Evolutionary conservation across 345 rosid genomes (phyloP), one percentile per base, ranked within the genome.

Genomic region (Citropsis articulata): DNA sequence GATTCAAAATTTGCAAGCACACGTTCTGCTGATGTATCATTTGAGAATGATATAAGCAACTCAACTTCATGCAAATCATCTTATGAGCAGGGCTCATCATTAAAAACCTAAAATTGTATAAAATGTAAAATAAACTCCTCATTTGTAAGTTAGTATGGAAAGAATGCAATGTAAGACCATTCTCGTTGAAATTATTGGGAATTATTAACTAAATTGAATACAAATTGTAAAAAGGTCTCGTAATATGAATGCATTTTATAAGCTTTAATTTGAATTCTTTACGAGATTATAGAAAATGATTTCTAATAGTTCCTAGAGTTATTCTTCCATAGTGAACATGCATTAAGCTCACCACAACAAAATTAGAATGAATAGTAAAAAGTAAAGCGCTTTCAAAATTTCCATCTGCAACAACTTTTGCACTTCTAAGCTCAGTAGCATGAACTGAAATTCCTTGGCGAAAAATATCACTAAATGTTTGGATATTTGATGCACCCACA

Each of bases 351-450:
- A 45, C 27, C 19, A 12, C 31, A 64, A 30, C 22, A 57, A 42
- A 45, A 30, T 45, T 21, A 75, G 27, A 8, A 40, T 48, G 42
- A 74, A 50, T 7, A 21, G 18, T 69, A 36, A 6, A 35, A 14
- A 71, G 61, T 53, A 55, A 67, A 73, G 18, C 56, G 24, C 89
- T 86, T 83, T 93, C 98, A 97, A 92, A 85, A 67, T 84, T 85
- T 57, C 99, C 97, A 87, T 95, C 94, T 78, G 92, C 82, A 84
- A 93, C 33, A 27, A 97, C 92, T 84, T 79, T 92, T 77, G 95
- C 94, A 84, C 79, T 80, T 75, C 72, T 85, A 59, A 95, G 85
- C 83, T 89, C 97, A 83, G 87, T 88, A 33, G 81, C 92, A 76
- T 84, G 88, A 81, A 76, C 48, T 53, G 86, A 85, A 72, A 93